Evolutionary conservation across 169 alveolate genomes (phyloP).

Genomic region (Cryptosporidium viatorum): DNA sequence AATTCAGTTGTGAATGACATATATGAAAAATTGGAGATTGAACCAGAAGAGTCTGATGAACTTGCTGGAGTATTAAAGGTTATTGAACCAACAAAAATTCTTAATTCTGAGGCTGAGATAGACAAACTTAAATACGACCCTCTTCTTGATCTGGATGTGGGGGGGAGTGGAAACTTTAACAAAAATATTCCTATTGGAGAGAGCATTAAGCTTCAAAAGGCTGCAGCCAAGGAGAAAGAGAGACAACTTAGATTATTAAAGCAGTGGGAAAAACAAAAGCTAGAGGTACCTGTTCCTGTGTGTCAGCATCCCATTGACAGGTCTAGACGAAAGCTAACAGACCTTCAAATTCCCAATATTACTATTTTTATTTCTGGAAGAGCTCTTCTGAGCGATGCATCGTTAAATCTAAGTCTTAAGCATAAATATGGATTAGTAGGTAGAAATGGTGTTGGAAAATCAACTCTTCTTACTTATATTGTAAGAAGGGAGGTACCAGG

Average conservation of each 20-base stretch:
- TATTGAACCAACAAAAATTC: slow-evolving; percentile 62
- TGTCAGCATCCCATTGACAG: slow-evolving; percentile 81
- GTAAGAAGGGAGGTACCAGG: slow-evolving; percentile 95
- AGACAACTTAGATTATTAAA: slow-evolving; percentile 81
- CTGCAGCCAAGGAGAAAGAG: slow-evolving; percentile 80
- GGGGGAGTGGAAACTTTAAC: slow-evolving; percentile 77
- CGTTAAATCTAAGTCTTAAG: slow-evolving; percentile 89
- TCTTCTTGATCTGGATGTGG: slow-evolving; percentile 30
- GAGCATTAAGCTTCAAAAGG: slow-evolving; percentile 79
- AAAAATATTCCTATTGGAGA: slow-evolving; percentile 79
- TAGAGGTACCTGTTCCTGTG: slow-evolving; percentile 86
- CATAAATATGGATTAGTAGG: slow-evolving; percentile 96
- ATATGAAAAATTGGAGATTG: slow-evolving; percentile 6
- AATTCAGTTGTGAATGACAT: slow-evolving; percentile 10
- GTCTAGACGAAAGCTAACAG: slow-evolving; percentile 81
- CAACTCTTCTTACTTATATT: slow-evolving; percentile 93
- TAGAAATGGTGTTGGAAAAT: slow-evolving; percentile 97
- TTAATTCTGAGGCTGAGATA: background rate
- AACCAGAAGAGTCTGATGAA: slow-evolving; percentile 32
- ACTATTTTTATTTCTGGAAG: slow-evolving; percentile 93
- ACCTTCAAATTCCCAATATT: slow-evolving; percentile 86
- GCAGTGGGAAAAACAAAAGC: slow-evolving; percentile 87
- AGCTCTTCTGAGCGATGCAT: slow-evolving; percentile 92
- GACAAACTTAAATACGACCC: slow-evolving; percentile 43
- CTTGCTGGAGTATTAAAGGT: slow-evolving; percentile 18